A percentile compares a stretch with the other conserved stretches of the same genome.
Evolutionary conservation across 139 green algal genomes (phyloP).

Genomic region (Closterium sp.): DNA sequence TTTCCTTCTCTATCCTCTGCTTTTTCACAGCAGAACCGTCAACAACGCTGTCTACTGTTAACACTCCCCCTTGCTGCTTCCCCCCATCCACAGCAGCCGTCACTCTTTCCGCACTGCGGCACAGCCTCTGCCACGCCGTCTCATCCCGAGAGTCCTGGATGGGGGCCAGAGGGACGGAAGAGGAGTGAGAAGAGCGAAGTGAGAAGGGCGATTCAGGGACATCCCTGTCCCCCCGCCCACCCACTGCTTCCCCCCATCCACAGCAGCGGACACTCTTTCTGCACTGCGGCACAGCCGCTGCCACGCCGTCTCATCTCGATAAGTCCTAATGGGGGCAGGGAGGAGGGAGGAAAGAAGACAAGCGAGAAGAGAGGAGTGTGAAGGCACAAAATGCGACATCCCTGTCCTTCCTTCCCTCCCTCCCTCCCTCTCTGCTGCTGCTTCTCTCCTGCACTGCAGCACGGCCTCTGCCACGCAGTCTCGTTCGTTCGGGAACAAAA

Average conservation of each 20-base stretch:
- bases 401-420: no score
- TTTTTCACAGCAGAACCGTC: slow-evolving; percentile 7
- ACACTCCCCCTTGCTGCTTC: neutral
- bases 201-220: no score
- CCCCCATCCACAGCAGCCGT: slow-evolving; percentile 11
- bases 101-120: slow-evolving; percentile 23
- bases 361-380: neutral
- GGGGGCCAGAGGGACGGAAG: no score
- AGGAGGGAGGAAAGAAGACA: no score
- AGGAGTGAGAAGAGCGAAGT: neutral
- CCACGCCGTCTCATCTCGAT: neutral
- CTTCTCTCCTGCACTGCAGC: slow-evolving; percentile 41
- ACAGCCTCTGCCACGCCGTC: slow-evolving; percentile 39
- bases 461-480: slow-evolving; percentile 24
- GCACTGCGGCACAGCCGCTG: neutral
- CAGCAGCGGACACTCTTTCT: neutral
- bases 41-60: neutral
- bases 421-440: no score
- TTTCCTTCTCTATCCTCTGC: neutral
- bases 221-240: no score
- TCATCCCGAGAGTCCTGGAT: slow-evolving; percentile 39
- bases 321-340: slow-evolving; percentile 19
- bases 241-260: neutral
- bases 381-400: no score
- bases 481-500: no score